Evolutionary conservation across 805 yeast genomes (phyloP), one percentile per base, ranked within the genome.

Genomic region (Jamesozyma gamospora): DNA sequence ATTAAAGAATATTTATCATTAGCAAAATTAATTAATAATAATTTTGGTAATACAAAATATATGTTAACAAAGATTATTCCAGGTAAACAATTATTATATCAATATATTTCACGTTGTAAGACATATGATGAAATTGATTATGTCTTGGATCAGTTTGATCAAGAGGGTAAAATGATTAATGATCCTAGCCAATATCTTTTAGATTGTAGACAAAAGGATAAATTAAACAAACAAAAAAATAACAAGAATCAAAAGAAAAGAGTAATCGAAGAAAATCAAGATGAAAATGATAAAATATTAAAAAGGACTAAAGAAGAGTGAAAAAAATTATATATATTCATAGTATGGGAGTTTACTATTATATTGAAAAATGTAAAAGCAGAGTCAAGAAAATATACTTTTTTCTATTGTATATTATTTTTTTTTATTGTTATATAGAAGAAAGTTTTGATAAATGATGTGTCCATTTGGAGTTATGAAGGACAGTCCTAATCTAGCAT

Each of bases 41-140:
- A 72, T 49, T 63, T 72, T 16, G 71, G 84, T 3, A 87, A 86
- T 35, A 74, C 92, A 1, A 92, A 92, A 63, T 90, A 80, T 58
- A 76, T 92, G 65, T 51, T 90, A 31, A 66, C 77, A 28, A 77
- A 85, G 53, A 77, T 85, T 63, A 67, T 85, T 10, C 95, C 95
- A 1, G 90, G 94, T 0, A 81, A 76, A 55, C 69, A 76, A 3
- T 64, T 69, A 12, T 65, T 75, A 35, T 82, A 83, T 53, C 77
- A 74, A 48, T 49, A 60, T 35, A 60, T 86, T 37, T 67, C 77
- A 41, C 66, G 70, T 50, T 63, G 76, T 32, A 86, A 77, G 54
- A 66, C 74, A 1, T 58, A 68, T 34, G 74, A 71, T 8, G 79
- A 75, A 34, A 58, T 79, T 37, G 56, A 47, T 10, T 48, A 51